Percentiles rank a stretch among this genome's conserved stretches.
Conservation (phyloP, 768 basidiomycete genomes). For the Amanita thiersii region DNA sequence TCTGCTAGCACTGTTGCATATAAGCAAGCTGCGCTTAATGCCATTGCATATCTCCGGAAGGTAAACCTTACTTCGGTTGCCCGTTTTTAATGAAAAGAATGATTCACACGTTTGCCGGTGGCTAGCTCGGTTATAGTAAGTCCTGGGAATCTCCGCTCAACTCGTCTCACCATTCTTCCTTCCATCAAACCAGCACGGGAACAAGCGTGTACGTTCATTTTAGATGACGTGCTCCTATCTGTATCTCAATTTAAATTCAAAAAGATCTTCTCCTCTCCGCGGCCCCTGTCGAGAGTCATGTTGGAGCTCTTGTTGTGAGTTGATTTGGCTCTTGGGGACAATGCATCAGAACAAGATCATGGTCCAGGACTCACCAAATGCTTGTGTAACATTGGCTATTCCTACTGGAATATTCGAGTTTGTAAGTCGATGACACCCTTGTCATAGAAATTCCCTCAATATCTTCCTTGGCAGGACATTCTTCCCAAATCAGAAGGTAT, state of each 20-base stretch:
- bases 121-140: slow-evolving; percentile 29
- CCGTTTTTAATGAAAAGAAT: slow-evolving; percentile 3
- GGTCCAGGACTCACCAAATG: slow-evolving; percentile 63
- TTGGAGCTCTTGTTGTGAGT: slow-evolving; percentile 62
- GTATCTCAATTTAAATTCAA: neutral
- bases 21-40: slow-evolving; percentile 72
- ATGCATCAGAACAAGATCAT: neutral
- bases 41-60: slow-evolving; percentile 67
- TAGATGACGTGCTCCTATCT: neutral
- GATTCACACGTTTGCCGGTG: slow-evolving; percentile 56
- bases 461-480: slow-evolving; percentile 44
- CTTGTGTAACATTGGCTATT: slow-evolving; percentile 66
- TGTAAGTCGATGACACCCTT: slow-evolving; percentile 25
- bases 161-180: too few relatives aligned
- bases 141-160: neutral
- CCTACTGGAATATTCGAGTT: slow-evolving; percentile 75
- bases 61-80: slow-evolving; percentile 19
- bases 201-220: slow-evolving; percentile 49
- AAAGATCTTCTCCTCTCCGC: slow-evolving; percentile 60
- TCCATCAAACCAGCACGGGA: slow-evolving; percentile 75
- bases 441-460: neutral
- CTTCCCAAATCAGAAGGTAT: slow-evolving; percentile 58
- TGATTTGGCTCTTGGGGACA: neutral
- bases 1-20: slow-evolving; percentile 59
- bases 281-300: slow-evolving; percentile 62